Conservation (phyloP, 352 stramenopile species). For the Globisporangium iwayamae region DNA sequence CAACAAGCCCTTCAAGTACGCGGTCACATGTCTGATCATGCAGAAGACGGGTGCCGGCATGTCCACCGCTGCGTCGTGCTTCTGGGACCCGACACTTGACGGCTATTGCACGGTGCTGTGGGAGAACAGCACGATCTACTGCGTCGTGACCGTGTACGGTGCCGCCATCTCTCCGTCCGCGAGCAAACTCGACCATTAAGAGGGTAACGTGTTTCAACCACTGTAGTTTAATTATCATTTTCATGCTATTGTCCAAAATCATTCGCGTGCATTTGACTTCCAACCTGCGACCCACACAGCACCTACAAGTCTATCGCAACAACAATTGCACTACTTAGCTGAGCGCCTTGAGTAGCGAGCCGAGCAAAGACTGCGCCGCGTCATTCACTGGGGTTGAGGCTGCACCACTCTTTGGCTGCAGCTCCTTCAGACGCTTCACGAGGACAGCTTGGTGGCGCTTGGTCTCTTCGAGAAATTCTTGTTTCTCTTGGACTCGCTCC, state of each 20-base stretch:
- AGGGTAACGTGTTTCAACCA: not conserved
- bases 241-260: not conserved
- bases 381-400: conserved; percentile 35
- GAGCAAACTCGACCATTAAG: conserved; percentile 67
- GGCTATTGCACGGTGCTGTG: conserved; percentile 81
- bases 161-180: conserved; percentile 77
- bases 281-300: not conserved
- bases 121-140: conserved; percentile 86
- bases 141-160: conserved; percentile 79
- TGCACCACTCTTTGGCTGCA: conserved; percentile 21
- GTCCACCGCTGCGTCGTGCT: conserved; percentile 65
- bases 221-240: not conserved
- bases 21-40: conserved; percentile 85
- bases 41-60: conserved; percentile 78
- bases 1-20: conserved; percentile 87
- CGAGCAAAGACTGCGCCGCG: conserved; percentile 48
- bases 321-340: conserved; percentile 2
- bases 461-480: conserved; percentile 38
- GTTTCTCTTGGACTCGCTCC: conserved; percentile 43
- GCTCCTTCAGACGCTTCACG: conserved; percentile 33
- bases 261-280: not conserved
- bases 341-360: conserved; percentile 27
- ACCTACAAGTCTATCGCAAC: not conserved
- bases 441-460: conserved; percentile 30
- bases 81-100: conserved; percentile 75